Evolutionary conservation across 2,329 filamentous ascomycete genomes (phyloP).

Genomic region (Fusarium euwallaceae): DNA sequence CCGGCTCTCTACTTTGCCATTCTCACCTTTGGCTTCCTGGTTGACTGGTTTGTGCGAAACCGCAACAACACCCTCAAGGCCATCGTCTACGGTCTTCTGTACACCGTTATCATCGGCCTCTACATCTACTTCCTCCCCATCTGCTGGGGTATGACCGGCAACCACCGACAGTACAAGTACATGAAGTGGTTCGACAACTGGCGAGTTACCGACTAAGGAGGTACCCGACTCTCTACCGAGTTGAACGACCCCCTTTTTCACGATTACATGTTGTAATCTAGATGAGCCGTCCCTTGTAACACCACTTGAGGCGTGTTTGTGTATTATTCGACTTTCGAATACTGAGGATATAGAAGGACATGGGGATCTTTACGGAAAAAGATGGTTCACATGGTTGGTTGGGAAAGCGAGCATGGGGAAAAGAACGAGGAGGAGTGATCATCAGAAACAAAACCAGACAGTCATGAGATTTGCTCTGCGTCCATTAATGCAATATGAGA

Average conservation of each 20-base stretch:
- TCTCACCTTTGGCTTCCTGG: constrained; percentile 85
- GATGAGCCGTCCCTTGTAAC: constrained; percentile 28
- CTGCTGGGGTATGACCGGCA: constrained; percentile 94
- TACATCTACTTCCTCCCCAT: constrained; percentile 94
- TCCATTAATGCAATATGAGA: constrained; percentile 49
- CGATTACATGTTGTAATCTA: constrained; percentile 29
- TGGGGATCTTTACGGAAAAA: constrained; percentile 39
- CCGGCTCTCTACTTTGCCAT: constrained; percentile 98
- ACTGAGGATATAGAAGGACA: constrained; percentile 37
- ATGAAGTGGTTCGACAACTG: constrained; percentile 94
- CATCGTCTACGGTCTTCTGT: constrained; percentile 79
- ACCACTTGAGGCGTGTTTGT: constrained; percentile 20
- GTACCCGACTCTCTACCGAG: constrained; percentile 3
- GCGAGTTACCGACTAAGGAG: constrained; percentile 77
- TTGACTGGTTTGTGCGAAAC: constrained; percentile 84
- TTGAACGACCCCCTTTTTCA: constrained; percentile 20
- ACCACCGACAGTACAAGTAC: constrained; percentile 86
- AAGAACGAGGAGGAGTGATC: constrained; percentile 38
- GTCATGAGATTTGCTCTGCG: constrained; percentile 41
- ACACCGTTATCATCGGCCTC: constrained; percentile 80
- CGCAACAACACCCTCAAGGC: constrained; percentile 74
- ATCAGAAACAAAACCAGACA: constrained; percentile 37
- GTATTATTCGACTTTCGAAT: constrained; percentile 31
- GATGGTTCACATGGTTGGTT: constrained; percentile 35
- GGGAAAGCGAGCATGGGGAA: constrained; percentile 40